phyloP scores from a whole-genome alignment of 345 rosid species.

The Brassica juncea region DNA sequence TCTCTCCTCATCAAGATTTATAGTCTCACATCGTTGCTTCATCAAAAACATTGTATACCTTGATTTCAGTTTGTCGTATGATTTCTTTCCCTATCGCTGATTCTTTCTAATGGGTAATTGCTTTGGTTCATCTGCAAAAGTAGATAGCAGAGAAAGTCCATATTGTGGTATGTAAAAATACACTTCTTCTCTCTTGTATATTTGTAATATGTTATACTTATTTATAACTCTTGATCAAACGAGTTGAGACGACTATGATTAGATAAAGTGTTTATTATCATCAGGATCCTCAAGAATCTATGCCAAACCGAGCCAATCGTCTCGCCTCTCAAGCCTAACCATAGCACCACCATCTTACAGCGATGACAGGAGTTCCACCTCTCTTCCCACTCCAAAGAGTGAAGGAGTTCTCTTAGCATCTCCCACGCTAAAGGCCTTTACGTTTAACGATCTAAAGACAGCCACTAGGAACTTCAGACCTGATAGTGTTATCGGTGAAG shows the following conservation, averaged over 20 bases:
- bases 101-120: conserved; percentile 62
- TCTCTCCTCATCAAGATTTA: neutral
- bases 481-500: neutral
- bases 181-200: neutral
- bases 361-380: conserved; percentile 12
- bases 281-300: conserved; percentile 62
- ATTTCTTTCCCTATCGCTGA: neutral
- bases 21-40: neutral
- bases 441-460: neutral
- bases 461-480: conserved; percentile 38
- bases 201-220: neutral
- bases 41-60: neutral
- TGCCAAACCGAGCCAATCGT: conserved; percentile 53
- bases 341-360: conserved; percentile 48
- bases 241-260: neutral
- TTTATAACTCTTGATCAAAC: neutral
- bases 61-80: neutral
- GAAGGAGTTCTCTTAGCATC: conserved; percentile 81
- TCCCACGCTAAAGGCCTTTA: conserved; percentile 56
- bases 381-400: conserved; percentile 64
- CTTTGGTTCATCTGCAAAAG: conserved; percentile 54
- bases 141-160: conserved; percentile 52
- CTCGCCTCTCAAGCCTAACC: conserved; percentile 50
- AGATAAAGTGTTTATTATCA: conserved; percentile 9
- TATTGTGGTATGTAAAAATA: conserved; percentile 45